Evolutionary conservation across 345 rosid species (phyloP).

Genomic region (Trapa bicornis): DNA sequence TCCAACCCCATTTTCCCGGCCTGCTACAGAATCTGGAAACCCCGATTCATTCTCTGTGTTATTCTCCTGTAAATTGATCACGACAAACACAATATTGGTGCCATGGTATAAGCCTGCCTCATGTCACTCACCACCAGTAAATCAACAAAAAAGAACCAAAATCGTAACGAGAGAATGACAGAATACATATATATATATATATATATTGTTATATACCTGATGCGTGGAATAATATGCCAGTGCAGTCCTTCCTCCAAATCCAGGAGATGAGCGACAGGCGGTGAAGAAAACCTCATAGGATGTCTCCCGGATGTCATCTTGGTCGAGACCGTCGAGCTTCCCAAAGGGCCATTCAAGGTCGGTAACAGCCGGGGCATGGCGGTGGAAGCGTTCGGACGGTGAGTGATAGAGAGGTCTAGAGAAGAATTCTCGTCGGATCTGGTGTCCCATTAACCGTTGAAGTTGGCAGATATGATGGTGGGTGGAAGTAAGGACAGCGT

Average conservation of each 20-base stretch:
- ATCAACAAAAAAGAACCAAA: not conserved
- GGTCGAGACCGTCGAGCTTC: slow-evolving; percentile 36
- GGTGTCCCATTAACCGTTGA: slow-evolving; percentile 1
- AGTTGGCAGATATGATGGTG: not conserved
- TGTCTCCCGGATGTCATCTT: slow-evolving; percentile 62
- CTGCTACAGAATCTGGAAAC: not conserved
- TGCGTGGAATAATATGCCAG: slow-evolving; percentile 43
- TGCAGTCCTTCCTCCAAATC: slow-evolving; percentile 70
- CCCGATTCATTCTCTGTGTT: not conserved
- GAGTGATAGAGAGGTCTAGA: slow-evolving; percentile 17
- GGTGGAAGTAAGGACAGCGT: not conserved
- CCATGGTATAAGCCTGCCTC: not conserved
- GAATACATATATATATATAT: too few relatives aligned
- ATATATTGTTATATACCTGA: slow-evolving; percentile 3
- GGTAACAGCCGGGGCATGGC: slow-evolving; percentile 12
- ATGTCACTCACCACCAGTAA: not conserved
- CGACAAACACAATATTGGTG: not conserved
- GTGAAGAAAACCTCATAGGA: slow-evolving; percentile 90
- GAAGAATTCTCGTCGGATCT: slow-evolving; percentile 8
- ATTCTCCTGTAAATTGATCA: not conserved
- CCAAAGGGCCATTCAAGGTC: slow-evolving; percentile 77
- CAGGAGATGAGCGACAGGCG: slow-evolving; percentile 71
- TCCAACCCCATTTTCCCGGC: slow-evolving; percentile 35
- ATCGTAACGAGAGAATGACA: not conserved
- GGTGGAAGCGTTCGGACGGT: slow-evolving; percentile 26